phyloP scores from a whole-genome alignment of 257 asterid genomes.

The Ilex asprella region DNA sequence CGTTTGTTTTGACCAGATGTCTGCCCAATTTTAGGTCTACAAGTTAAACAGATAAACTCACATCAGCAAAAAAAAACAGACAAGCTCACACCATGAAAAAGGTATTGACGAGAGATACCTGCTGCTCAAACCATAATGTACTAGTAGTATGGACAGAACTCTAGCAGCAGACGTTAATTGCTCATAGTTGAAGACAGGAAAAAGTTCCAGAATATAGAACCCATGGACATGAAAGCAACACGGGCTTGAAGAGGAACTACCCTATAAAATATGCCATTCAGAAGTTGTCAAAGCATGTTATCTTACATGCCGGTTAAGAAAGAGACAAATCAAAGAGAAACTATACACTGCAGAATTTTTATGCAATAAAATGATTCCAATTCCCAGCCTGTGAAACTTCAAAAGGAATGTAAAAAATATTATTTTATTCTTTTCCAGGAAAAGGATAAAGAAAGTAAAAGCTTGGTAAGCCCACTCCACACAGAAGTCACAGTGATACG shows the following conservation, averaged over 20 bases:
- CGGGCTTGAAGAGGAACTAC: slow-evolving; percentile 85
- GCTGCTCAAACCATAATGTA: slow-evolving; percentile 10
- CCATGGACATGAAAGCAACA: slow-evolving; percentile 94
- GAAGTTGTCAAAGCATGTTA: too few relatives aligned
- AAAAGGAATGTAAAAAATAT: too few relatives aligned
- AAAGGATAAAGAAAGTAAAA: too few relatives aligned
- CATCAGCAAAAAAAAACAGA: neutral
- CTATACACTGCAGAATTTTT: too few relatives aligned
- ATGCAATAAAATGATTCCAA: too few relatives aligned
- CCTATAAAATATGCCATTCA: slow-evolving; percentile 31
- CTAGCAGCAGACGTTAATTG: slow-evolving; percentile 33
- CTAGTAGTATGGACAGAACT: neutral
- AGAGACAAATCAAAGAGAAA: too few relatives aligned
- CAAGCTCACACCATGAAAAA: neutral
- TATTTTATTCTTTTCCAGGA: too few relatives aligned
- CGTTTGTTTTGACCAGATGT: too few relatives aligned
- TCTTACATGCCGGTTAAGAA: too few relatives aligned
- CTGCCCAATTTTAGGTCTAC: neutral
- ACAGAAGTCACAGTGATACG: too few relatives aligned
- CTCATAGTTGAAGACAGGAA: slow-evolving; percentile 74
- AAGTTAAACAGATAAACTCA: neutral
- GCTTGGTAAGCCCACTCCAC: too few relatives aligned
- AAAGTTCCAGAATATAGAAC: slow-evolving; percentile 92
- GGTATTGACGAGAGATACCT: slow-evolving; percentile 4
- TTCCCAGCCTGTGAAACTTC: too few relatives aligned